Conservation (phyloP, 768 basidiomycete species). For the Boletus rufocinnamomeus region DNA sequence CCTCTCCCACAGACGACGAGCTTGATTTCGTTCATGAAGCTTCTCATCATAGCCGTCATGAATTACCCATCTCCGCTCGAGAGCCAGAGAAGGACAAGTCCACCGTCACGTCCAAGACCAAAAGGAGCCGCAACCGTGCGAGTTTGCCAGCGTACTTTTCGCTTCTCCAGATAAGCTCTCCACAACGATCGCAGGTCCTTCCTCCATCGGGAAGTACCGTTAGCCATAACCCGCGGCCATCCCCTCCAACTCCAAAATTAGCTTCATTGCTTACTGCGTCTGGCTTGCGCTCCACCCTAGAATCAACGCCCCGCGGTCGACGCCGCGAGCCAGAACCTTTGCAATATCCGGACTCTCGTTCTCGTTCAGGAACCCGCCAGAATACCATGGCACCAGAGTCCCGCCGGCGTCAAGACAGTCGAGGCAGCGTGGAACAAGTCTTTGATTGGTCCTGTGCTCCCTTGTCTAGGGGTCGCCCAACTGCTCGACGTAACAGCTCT, state of each 20-base stretch:
- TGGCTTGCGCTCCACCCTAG: constrained; percentile 39
- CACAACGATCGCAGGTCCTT: constrained; percentile 37
- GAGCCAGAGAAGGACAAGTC: constrained; percentile 29
- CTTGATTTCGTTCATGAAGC: constrained; percentile 42
- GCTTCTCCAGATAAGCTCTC: constrained; percentile 56
- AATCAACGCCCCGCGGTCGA: constrained; percentile 56
- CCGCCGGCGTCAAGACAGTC: constrained; percentile 26
- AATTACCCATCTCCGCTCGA: constrained; percentile 34
- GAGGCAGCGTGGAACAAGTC: constrained; percentile 45
- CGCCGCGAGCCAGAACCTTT: constrained; percentile 43
- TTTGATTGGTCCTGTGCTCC: constrained; percentile 50
- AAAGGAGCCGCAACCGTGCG: constrained; percentile 63
- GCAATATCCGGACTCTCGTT: constrained; percentile 40
- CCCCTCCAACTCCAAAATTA: constrained; percentile 63
- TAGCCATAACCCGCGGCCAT: constrained; percentile 41
- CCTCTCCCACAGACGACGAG: constrained; percentile 46
- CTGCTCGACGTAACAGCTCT: constrained; percentile 56
- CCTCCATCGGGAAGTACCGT: constrained; percentile 51
- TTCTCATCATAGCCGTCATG: constrained; percentile 27
- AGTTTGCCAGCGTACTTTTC: constrained; percentile 79
- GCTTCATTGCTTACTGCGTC: constrained; percentile 35
- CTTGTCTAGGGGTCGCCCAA: constrained; percentile 46
- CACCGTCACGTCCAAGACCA: constrained; percentile 42
- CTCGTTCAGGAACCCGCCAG: constrained; percentile 41
- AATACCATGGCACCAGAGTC: constrained; percentile 10